phyloP scores from a whole-genome alignment of 495 filamentous ascomycete species.

The Usnea hakonensis region DNA sequence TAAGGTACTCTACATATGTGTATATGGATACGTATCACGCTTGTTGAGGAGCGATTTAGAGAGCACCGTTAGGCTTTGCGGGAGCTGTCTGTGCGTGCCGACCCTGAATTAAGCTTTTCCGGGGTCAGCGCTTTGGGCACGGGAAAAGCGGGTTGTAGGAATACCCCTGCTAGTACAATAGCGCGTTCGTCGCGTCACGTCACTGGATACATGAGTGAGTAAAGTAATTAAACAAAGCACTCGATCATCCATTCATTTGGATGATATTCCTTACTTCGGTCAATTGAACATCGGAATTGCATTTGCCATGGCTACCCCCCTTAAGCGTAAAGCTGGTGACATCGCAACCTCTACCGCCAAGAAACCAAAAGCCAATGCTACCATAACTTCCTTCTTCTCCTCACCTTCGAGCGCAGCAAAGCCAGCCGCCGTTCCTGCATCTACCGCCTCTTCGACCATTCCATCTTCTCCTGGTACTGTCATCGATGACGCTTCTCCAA shows the following conservation, averaged over 20 bases:
- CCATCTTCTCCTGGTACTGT: slow-evolving; percentile 13
- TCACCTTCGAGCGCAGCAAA: slow-evolving; percentile 25
- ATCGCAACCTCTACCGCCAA: slow-evolving; percentile 45
- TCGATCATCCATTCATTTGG: too few relatives aligned
- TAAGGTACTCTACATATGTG: too few relatives aligned
- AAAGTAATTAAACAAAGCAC: too few relatives aligned
- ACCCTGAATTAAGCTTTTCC: too few relatives aligned
- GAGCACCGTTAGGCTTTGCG: too few relatives aligned
- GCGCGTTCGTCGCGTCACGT: neutral
- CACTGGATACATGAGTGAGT: neutral
- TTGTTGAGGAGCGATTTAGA: too few relatives aligned
- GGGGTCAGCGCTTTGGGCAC: too few relatives aligned
- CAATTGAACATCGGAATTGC: neutral
- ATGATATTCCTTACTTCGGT: neutral
- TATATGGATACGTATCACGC: too few relatives aligned
- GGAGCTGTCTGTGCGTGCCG: too few relatives aligned
- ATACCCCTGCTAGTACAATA: too few relatives aligned
- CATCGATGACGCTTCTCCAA: slow-evolving; percentile 14
- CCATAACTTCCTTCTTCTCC: slow-evolving; percentile 61
- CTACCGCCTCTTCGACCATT: slow-evolving; percentile 9
- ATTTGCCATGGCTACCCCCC: slow-evolving; percentile 25
- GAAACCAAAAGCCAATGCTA: slow-evolving; percentile 62
- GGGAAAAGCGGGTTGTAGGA: too few relatives aligned
- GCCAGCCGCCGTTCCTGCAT: slow-evolving; percentile 10
- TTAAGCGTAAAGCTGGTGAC: slow-evolving; percentile 63